A percentile compares a stretch with the other conserved stretches of the same genome.
Conservation (phyloP, 2,329 filamentous ascomycete genomes). For the Emmonsiellopsis sp. region DNA sequence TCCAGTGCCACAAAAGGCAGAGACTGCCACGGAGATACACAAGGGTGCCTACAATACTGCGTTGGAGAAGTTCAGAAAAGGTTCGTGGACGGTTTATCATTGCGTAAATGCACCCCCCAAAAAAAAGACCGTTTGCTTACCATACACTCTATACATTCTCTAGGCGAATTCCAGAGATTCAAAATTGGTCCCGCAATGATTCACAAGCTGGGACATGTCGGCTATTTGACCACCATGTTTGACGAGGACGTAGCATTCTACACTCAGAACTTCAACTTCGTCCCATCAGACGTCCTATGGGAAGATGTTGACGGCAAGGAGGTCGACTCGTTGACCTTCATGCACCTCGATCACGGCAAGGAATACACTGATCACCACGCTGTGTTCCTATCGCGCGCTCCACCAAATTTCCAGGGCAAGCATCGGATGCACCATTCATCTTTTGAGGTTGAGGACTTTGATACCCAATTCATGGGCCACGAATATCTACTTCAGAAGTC, state of each 20-base stretch:
- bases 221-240: slow-evolving; percentile 19
- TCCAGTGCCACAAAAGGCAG: slow-evolving; percentile 15
- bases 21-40: slow-evolving; percentile 9
- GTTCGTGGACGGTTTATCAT: slow-evolving; percentile 7
- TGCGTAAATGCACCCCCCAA: neutral
- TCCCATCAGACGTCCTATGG: slow-evolving; percentile 23
- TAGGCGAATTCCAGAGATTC: slow-evolving; percentile 20
- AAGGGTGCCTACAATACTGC: slow-evolving; percentile 20
- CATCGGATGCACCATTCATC: slow-evolving; percentile 38
- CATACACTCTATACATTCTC: neutral
- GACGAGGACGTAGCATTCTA: slow-evolving; percentile 20
- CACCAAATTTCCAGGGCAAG: slow-evolving; percentile 19
- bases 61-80: slow-evolving; percentile 18
- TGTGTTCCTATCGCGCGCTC: slow-evolving; percentile 39
- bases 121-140: neutral
- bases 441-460: slow-evolving; percentile 46
- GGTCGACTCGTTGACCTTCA: slow-evolving; percentile 35
- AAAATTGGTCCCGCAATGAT: slow-evolving; percentile 22
- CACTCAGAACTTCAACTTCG: slow-evolving; percentile 22
- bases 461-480: slow-evolving; percentile 44
- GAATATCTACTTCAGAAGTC: slow-evolving; percentile 40
- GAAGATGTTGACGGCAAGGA: slow-evolving; percentile 10
- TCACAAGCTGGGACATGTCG: slow-evolving; percentile 26
- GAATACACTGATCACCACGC: slow-evolving; percentile 44
- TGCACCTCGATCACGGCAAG: slow-evolving; percentile 42